Evolutionary conservation across 1,284 basidiomycete species (phyloP).

Genomic region (Ustilago tritici): DNA sequence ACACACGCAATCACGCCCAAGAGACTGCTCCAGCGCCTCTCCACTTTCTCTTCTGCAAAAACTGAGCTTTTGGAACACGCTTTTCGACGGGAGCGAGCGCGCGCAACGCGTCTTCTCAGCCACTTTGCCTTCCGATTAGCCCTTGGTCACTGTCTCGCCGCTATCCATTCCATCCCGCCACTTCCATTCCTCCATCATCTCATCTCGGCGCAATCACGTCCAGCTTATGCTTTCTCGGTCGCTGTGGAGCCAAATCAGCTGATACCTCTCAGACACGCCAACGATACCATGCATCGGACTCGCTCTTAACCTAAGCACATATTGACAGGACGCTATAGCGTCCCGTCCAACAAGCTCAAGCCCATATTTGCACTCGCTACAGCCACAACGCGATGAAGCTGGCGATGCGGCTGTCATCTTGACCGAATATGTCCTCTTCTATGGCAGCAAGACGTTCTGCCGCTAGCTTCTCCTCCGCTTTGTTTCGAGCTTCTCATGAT

Average conservation of each 20-base stretch:
- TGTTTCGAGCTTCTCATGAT: constrained; percentile 30
- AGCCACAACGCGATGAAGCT: neutral
- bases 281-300: neutral
- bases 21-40: constrained; percentile 4
- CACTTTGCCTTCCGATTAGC: neutral
- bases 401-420: constrained; percentile 17
- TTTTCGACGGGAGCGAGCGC: neutral
- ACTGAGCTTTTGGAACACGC: constrained; percentile 15
- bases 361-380: neutral
- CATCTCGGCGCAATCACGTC: neutral
- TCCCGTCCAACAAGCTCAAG: neutral
- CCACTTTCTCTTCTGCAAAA: constrained; percentile 4
- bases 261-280: neutral
- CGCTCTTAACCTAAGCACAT: neutral
- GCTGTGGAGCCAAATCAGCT: too few species aligned
- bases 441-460: constrained; percentile 16
- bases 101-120: neutral
- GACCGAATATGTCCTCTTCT: constrained; percentile 19
- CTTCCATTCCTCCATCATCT: neutral
- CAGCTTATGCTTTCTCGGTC: neutral
- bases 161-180: neutral
- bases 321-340: neutral
- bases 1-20: constrained; percentile 12
- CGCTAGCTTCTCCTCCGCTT: constrained; percentile 3
- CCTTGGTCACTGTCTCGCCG: neutral